A percentile compares a stretch with the other conserved stretches of the same genome.
These are phyloP conservation scores for Solanum ahanhuiri DNA, from an alignment of 257 asterid species.

Conservation along the genomic window DNA sequence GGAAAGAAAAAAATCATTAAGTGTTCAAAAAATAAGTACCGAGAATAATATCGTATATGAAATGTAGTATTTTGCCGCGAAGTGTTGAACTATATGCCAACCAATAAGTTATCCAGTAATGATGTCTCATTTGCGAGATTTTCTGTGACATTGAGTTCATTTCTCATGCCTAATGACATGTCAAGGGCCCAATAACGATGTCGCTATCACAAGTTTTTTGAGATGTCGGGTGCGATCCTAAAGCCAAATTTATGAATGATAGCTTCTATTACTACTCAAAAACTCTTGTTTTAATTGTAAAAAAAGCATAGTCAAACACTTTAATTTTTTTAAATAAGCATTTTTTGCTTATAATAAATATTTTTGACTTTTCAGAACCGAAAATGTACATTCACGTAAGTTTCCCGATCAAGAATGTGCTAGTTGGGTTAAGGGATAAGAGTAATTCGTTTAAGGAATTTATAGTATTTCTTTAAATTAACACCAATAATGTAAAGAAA, in stretches of 20 bases:
- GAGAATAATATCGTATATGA: too few relatives aligned
- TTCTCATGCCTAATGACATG: too few relatives aligned
- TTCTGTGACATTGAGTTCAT: too few relatives aligned
- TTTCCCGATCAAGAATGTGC: not conserved
- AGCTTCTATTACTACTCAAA: not conserved
- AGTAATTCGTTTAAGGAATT: not conserved
- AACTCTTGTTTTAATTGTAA: not conserved
- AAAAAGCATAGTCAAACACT: not conserved
- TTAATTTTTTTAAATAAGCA: not conserved
- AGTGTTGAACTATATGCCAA: too few relatives aligned
- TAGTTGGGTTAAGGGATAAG: not conserved
- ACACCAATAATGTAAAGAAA: not conserved
- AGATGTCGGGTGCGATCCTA: too few relatives aligned
- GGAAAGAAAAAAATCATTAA: fast-evolving
- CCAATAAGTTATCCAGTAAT: too few relatives aligned
- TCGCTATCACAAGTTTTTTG: too few relatives aligned
- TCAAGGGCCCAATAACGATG: too few relatives aligned
- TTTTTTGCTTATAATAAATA: fast-evolving
- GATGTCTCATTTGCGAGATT: not conserved
- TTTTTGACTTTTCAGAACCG: not conserved
- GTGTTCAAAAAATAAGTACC: too few relatives aligned
- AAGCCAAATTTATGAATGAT: not conserved
- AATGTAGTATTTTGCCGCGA: too few relatives aligned
- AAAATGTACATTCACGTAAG: not conserved
- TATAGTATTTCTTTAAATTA: not conserved